Base-by-base conservation (phyloP, 2,329 filamentous ascomycete species). In the Xylariaceae sp. region DNA sequence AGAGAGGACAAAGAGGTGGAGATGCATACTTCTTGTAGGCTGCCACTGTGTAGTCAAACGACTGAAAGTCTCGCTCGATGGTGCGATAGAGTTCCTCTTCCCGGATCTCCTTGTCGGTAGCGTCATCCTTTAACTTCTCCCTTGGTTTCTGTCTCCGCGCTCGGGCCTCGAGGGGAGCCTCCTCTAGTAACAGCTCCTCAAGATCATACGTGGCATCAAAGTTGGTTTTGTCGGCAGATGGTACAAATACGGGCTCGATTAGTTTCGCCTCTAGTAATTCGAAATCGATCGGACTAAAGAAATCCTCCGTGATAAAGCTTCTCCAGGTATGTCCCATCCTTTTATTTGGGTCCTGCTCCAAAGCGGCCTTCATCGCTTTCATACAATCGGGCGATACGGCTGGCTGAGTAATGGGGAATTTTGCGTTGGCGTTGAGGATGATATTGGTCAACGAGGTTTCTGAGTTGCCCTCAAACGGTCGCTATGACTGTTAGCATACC, bases 181-280 rank as follows among this genome's bases (percentile, higher is more conserved):
- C 95, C 74, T 99, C 95, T 40, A 99, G 76, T 2, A 99, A 77
- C 17, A 99, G 75, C 73, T 99, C 95, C 72, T 99, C 95, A 47
- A 99, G 78, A 74, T 99, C 95, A 71, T 99, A 98, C 0, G 95
- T 99, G 4, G 95, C 95, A 74, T 99, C 95, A 65, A 99, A 99
- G 73, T 99, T 99, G 3, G 95, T 98, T 82, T 99, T 99, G 45
- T 98, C 95, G 53, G 92, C 93, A 0, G 94, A 96, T 0, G 95
- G 95, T 17, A 90, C 85, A 72, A 99, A 99, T 3, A 98, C 87
- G 0, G 95, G 95, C 66, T 93, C 88, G 40, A 98, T 87, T 70
- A 92, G 87, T 73, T 97, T 98, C 62, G 86, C 82, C 72, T 96
- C 91, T 31, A 99, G 76, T 0, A 88, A 87, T 12, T 85, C 86